Base-by-base conservation (phyloP, 768 basidiomycete species). In the Mycena amicta region DNA sequence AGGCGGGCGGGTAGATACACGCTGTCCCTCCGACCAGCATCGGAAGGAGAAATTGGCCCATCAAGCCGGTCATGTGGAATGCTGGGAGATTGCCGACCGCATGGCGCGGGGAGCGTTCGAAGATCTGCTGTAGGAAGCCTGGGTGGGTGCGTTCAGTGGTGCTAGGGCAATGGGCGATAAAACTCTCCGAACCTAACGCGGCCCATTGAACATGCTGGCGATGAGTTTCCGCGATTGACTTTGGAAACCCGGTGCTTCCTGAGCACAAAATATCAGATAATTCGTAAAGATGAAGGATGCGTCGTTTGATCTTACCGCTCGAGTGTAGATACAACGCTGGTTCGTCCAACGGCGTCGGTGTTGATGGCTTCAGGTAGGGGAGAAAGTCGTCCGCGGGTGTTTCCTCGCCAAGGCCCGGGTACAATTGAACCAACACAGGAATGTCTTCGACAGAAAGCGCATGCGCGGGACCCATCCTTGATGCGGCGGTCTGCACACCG, bases 391-490 rank as follows among this genome's bases (percentile, higher is more conserved):
- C 70, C 6, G 67, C 56, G 12, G 53, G 18, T 0, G 58, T 69
- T 55, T 80, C 77, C n/a, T 56, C 23, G 1, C 76, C 79, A 15
- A 81, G 71, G 31, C 72, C 70, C 2, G 81, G 81, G 49, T 75
- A 83, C 0, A 80, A 60, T 15, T 70, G 53, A 0, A 53, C 37
- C 15, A 80, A 52, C 5, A 62, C 53, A 16, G 75, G 75, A 20
- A 73, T 65, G 55, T 77, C 76, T 33, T 76, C 72, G 16, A 77
- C 50, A 3, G 50, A 39, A 5, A 79, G 56, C 8, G 52, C 53
- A 15, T 66, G 70, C 2, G 53, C 58, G 2, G 71, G 58, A 22
- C 62, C 59, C 8, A 43, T 25, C 8, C 26, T 16, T 3, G 53
- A 41, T 4, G 76, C 43, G 13, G 70, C 66, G 0, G 56, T 27